Evolutionary conservation across 2,329 filamentous ascomycete species (phyloP).

Genomic region (Phialocephala sp.): DNA sequence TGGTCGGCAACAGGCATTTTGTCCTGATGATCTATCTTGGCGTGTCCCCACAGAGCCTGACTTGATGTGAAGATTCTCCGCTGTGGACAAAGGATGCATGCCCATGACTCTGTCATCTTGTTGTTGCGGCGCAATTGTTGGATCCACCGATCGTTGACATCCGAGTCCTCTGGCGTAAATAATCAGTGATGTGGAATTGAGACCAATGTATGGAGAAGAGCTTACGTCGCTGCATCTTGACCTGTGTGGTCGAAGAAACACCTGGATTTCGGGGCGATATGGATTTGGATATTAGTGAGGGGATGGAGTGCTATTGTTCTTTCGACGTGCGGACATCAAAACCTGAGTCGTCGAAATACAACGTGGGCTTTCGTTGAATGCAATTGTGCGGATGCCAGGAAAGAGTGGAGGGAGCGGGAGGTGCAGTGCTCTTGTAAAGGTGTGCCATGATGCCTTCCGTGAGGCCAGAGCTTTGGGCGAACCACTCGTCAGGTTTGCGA

Average conservation of each 20-base stretch:
- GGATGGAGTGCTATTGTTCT: neutral
- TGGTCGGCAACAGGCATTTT: slow-evolving; percentile 17
- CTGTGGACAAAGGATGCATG: slow-evolving; percentile 32
- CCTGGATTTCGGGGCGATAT: neutral
- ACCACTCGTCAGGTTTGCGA: neutral
- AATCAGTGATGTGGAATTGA: neutral
- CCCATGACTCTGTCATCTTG: slow-evolving; percentile 32
- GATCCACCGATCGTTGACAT: slow-evolving; percentile 32
- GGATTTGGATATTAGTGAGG: neutral
- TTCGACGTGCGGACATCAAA: neutral
- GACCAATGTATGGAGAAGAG: neutral
- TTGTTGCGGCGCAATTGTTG: slow-evolving; percentile 31
- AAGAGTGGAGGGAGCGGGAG: neutral
- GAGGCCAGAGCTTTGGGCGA: slow-evolving; percentile 2
- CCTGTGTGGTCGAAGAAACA: neutral
- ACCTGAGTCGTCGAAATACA: neutral
- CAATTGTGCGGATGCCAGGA: neutral
- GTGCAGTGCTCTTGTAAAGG: neutral
- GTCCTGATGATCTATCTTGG: slow-evolving; percentile 24
- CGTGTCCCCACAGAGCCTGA: slow-evolving; percentile 33
- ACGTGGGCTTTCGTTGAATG: neutral
- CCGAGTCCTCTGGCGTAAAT: neutral
- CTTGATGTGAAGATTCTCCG: slow-evolving; percentile 24
- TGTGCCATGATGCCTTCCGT: neutral
- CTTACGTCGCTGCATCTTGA: neutral